Base-by-base conservation (phyloP, 495 filamentous ascomycete genomes). In the Cryomyces minteri region DNA sequence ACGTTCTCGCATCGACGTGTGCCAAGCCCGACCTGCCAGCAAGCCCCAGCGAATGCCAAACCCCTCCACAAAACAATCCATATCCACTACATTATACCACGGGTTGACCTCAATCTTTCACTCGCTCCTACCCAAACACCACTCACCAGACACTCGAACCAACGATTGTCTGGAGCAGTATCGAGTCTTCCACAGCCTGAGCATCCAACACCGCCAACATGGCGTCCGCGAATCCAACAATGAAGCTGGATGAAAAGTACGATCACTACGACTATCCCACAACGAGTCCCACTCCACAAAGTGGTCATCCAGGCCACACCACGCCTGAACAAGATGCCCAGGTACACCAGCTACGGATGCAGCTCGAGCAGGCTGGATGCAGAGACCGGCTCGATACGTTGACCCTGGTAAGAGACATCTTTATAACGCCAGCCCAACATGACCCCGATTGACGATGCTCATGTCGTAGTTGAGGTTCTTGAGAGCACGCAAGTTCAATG, bases 261-360 rank as follows among this genome's bases (percentile, higher is more conserved):
- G 88, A 98, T 64, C 64, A 88, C 67, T 94, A 93, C 67, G 88
- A 94, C 59, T 96, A 70, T 66, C 90, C 90, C 43, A 88, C 77
- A 43, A 86, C 71, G 28, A 74, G 79, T 39, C 77, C 84, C 36
- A 70, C 72, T 40, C 55, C 69, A 8, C 72, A 79, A 53, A 64
- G 66, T 51, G 90, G 90, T 40, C 90, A 95, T 61, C 80, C 90
- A 46, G 90, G 90, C 55, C 77, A 88, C 60, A 82, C 88, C 54
- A 94, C 82, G 29, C 69, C 73, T 32, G 73, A 82, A 57, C 87
- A 98, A 66, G 83, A 96, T 75, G 88, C 84, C 37, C 77, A 85
- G 64, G 84, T 96, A 40, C 66, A 74, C 59, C 82, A 92, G 66
- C 69, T 98, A 56, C 79, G 90, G 33, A 67, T 74, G 59, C 67